Evolutionary conservation across 495 filamentous ascomycete genomes (phyloP).

Genomic region (Penicillium angulare): DNA sequence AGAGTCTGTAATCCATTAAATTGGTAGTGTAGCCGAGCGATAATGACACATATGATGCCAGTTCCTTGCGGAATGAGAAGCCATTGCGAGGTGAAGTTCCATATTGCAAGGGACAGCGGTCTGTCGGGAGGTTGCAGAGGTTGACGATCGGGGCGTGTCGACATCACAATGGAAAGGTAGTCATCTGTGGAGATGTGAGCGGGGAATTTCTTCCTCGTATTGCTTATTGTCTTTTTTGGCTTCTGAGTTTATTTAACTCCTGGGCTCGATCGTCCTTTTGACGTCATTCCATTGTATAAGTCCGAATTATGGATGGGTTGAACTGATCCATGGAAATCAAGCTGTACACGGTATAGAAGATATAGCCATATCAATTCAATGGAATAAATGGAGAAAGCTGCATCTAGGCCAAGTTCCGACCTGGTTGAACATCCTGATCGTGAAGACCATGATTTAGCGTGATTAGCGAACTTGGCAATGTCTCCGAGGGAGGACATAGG

Average conservation of each 20-base stretch:
- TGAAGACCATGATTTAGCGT: too few species aligned
- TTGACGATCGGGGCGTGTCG: not conserved
- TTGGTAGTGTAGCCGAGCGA: conserved; percentile 32
- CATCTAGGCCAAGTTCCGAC: too few species aligned
- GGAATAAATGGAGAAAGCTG: too few species aligned
- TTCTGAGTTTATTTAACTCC: not conserved
- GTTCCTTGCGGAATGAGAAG: conserved; percentile 36
- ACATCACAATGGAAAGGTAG: not conserved
- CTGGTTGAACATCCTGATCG: too few species aligned
- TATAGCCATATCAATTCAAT: too few species aligned
- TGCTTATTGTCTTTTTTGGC: too few species aligned
- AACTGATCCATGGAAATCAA: not conserved
- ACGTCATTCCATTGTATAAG: not conserved
- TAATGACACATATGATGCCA: conserved; percentile 24
- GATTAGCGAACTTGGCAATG: too few species aligned
- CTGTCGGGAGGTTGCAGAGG: conserved; percentile 2
- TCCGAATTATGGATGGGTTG: too few species aligned
- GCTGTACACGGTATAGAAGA: too few species aligned
- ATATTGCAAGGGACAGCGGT: conserved; percentile 21
- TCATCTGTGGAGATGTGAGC: not conserved
- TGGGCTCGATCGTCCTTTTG: not conserved
- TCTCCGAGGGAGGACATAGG: too few species aligned
- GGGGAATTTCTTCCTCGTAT: too few species aligned
- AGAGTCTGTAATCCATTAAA: conserved; percentile 27
- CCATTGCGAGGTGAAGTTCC: conserved; percentile 31